phyloP scores from a whole-genome alignment of 176 grass and related monocot species.

The Bromus sterilis region DNA sequence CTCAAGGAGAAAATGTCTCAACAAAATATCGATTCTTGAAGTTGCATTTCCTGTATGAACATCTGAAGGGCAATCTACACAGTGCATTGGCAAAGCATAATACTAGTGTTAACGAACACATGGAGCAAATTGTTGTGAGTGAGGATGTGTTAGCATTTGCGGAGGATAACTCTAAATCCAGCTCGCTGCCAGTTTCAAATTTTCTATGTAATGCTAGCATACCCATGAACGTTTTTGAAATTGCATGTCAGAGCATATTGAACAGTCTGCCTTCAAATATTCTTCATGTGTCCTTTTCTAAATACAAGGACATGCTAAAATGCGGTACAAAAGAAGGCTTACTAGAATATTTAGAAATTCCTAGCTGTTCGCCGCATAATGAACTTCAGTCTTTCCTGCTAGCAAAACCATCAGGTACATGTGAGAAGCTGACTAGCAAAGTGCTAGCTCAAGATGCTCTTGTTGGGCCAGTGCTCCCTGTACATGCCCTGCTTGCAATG shows the following conservation, averaged over 20 bases:
- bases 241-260: constrained; percentile 60
- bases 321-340: neutral
- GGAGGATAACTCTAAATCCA: constrained; percentile 26
- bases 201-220: constrained; percentile 53
- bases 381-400: constrained; percentile 47
- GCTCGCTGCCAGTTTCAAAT: constrained; percentile 34
- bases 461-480: constrained; percentile 75
- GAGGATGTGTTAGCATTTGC: constrained; percentile 50
- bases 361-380: constrained; percentile 23
- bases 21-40: constrained; percentile 28
- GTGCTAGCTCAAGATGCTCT: constrained; percentile 33
- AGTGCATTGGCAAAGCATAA: constrained; percentile 40
- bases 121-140: constrained; percentile 39
- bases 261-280: constrained; percentile 47
- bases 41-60: constrained; percentile 49
- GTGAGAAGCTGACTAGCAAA: constrained; percentile 50
- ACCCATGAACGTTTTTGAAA: constrained; percentile 77
- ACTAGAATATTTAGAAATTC: constrained; percentile 66
- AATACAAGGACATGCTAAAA: constrained; percentile 57
- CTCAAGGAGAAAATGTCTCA: constrained; percentile 4
- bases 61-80: constrained; percentile 55
- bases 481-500: constrained; percentile 75
- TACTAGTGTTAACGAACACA: constrained; percentile 16
- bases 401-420: constrained; percentile 55
- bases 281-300: constrained; percentile 49